Evolutionary conservation across 352 stramenopile species (phyloP).

Genomic region (Thraustotheca clavata): DNA sequence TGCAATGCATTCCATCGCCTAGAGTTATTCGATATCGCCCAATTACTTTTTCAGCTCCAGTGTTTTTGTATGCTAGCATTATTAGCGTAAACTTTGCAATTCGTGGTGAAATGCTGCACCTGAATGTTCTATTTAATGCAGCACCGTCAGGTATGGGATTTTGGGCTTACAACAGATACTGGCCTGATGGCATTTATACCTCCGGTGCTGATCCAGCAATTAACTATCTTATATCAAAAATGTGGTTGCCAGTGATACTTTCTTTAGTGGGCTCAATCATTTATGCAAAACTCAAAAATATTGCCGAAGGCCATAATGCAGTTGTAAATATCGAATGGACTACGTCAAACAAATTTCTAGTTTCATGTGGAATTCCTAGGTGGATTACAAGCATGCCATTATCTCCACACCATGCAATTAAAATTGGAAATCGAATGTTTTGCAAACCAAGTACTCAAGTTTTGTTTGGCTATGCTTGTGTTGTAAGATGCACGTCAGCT

Average conservation of each 20-base stretch:
- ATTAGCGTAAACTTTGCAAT: not conserved
- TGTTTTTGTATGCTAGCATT: not conserved
- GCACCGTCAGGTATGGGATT: not conserved
- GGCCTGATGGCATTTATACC: not conserved
- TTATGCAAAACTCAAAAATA: not conserved
- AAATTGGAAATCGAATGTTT: conserved; percentile 2
- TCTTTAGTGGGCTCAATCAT: not conserved
- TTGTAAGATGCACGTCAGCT: no score
- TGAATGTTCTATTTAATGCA: not conserved
- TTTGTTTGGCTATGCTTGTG: not conserved
- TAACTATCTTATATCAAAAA: not conserved
- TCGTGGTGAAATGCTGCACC: not conserved
- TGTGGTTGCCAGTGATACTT: not conserved
- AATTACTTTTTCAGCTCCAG: not conserved
- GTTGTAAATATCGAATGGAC: not conserved
- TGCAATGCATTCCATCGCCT: not conserved
- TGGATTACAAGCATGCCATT: conserved; percentile 12
- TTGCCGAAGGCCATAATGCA: not conserved
- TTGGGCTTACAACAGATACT: not conserved
- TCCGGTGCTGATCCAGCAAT: not conserved
- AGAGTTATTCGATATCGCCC: not conserved
- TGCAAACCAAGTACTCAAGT: conserved; percentile 19
- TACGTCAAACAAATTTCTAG: not conserved
- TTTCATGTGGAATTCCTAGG: not conserved
- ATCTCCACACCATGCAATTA: not conserved